Conservation (phyloP, 169 alveolate species). For the Cryptosporidium canis region DNA sequence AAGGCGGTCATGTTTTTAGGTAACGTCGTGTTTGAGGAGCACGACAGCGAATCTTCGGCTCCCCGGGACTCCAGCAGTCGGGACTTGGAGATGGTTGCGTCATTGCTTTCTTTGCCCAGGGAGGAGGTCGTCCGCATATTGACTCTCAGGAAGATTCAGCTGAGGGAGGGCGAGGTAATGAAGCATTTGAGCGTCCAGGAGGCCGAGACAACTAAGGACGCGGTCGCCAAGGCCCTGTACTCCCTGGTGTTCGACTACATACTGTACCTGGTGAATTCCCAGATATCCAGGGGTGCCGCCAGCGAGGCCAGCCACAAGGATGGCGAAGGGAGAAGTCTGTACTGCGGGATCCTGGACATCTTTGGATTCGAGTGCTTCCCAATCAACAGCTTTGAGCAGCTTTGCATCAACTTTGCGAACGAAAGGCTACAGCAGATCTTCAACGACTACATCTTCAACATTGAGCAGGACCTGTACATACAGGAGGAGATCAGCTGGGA, state of each 20-base stretch:
- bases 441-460: conserved; percentile 91
- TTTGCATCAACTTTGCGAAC: conserved; percentile 97
- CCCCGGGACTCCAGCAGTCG: not conserved
- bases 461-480: conserved; percentile 91
- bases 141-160: conserved; percentile 76
- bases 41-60: conserved; percentile 71
- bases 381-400: conserved; percentile 93
- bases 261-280: conserved; percentile 74
- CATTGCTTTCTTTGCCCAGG: conserved; percentile 77
- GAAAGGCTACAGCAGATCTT: conserved; percentile 93
- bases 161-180: conserved; percentile 76
- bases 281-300: not conserved
- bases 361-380: conserved; percentile 98
- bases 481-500: conserved; percentile 93
- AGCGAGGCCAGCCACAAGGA: not conserved
- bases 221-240: conserved; percentile 96
- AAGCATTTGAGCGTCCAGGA: conserved; percentile 83
- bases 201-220: conserved; percentile 91
- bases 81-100: conserved; percentile 75
- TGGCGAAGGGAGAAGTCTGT: not conserved
- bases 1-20: conserved; percentile 90
- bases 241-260: conserved; percentile 94
- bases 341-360: conserved; percentile 94
- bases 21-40: conserved; percentile 83
- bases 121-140: conserved; percentile 75